Conservation (phyloP, 257 asterid genomes). For the Solanum megistacrolobum region DNA sequence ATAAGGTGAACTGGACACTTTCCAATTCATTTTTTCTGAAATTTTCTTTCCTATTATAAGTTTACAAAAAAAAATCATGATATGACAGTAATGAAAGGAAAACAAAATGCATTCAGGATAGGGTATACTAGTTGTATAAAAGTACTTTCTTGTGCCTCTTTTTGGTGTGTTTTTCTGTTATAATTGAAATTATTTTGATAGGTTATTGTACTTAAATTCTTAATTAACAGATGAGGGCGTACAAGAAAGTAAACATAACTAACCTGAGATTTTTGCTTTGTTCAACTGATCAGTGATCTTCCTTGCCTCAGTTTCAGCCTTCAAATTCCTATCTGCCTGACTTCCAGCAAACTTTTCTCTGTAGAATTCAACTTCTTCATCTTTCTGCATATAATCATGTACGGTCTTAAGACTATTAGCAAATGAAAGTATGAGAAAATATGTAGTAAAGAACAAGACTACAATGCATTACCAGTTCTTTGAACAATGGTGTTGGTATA, state of each 20-base stretch:
- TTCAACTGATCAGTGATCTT: slow-evolving; percentile 52
- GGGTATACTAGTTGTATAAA: not conserved
- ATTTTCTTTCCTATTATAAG: not conserved
- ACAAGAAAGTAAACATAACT: not conserved
- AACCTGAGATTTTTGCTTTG: slow-evolving; percentile 68
- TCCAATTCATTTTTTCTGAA: not conserved
- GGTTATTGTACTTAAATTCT: not conserved
- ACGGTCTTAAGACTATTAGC: not conserved
- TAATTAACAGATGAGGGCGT: not conserved
- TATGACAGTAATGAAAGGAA: not conserved
- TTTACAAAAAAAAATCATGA: not conserved
- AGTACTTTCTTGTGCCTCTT: not conserved
- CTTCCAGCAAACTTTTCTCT: slow-evolving; percentile 81
- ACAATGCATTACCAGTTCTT: slow-evolving; percentile 53
- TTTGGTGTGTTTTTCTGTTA: not conserved
- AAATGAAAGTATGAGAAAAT: not conserved
- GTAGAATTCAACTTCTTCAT: slow-evolving; percentile 56
- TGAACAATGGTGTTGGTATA: slow-evolving; percentile 70
- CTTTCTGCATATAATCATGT: slow-evolving; percentile 44
- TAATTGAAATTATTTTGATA: not conserved
- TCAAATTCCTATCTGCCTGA: slow-evolving; percentile 67
- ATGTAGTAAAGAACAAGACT: not conserved
- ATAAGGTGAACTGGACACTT: not conserved
- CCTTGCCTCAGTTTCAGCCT: slow-evolving; percentile 55
- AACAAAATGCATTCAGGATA: not conserved